Conservation (phyloP, 176 grass and related monocot genomes). For the Eragrostis curvula region DNA sequence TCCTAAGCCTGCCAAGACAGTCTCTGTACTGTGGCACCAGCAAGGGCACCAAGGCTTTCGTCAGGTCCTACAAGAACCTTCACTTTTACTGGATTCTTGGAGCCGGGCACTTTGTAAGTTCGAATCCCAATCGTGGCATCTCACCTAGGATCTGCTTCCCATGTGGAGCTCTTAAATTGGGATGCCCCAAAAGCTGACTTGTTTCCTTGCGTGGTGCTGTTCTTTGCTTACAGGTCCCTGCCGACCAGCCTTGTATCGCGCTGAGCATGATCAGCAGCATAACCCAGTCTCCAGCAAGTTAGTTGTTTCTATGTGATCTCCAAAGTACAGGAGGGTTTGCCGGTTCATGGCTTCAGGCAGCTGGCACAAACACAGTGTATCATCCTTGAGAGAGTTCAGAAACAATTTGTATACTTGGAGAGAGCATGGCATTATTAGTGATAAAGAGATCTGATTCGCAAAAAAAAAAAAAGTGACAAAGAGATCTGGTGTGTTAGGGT, state of each 20-base stretch:
- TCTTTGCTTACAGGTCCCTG: slow-evolving; percentile 60
- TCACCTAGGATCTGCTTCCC: slow-evolving; percentile 4
- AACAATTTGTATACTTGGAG: too few relatives aligned
- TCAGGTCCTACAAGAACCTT: slow-evolving; percentile 83
- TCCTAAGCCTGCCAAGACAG: slow-evolving; percentile 51
- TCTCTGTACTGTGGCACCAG: slow-evolving; percentile 55
- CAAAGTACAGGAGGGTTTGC: too few relatives aligned
- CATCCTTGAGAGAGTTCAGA: too few relatives aligned
- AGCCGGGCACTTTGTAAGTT: slow-evolving; percentile 87
- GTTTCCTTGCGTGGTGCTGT: background rate
- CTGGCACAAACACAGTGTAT: too few relatives aligned
- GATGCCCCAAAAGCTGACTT: background rate
- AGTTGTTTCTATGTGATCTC: too few relatives aligned
- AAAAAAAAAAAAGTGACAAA: too few relatives aligned
- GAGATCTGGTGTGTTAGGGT: too few relatives aligned
- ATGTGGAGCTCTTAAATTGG: slow-evolving; percentile 1
- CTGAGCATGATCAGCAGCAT: slow-evolving; percentile 59
- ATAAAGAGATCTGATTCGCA: too few relatives aligned
- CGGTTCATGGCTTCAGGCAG: too few relatives aligned
- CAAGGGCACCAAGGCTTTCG: slow-evolving; percentile 65
- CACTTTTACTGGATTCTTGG: slow-evolving; percentile 96
- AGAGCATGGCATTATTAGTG: too few relatives aligned
- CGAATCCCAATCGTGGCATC: background rate
- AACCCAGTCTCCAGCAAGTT: slow-evolving; percentile 60
- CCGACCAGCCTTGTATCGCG: slow-evolving; percentile 69